Evolutionary conservation across 176 grass and related monocot species (phyloP).

Genomic region (Oryza meyeriana): DNA sequence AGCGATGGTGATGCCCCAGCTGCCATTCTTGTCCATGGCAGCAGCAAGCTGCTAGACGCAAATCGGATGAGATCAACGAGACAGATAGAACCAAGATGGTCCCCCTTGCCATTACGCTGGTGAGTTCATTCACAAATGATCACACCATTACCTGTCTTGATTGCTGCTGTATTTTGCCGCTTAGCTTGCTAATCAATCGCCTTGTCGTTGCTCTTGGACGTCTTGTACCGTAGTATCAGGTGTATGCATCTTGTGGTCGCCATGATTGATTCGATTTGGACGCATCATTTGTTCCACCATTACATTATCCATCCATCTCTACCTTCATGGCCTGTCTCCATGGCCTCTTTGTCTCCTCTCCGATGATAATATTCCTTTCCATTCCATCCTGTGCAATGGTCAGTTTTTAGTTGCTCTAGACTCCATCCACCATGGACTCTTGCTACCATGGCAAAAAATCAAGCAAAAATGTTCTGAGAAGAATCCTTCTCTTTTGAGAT

Average conservation of each 20-base stretch:
- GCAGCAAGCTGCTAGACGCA: background rate
- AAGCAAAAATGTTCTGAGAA: background rate
- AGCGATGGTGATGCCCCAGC: constrained; percentile 9
- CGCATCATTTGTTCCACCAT: background rate
- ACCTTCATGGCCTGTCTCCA: background rate
- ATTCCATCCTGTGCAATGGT: background rate
- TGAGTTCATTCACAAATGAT: background rate
- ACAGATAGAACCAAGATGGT: background rate
- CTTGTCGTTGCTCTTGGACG: background rate
- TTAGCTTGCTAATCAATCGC: background rate
- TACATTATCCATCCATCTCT: background rate
- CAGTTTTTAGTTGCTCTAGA: background rate
- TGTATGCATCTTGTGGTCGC: background rate
- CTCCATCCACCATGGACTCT: background rate
- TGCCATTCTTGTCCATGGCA: background rate
- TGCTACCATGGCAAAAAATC: background rate
- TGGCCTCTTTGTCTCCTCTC: background rate
- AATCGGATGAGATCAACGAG: background rate
- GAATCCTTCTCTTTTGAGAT: background rate
- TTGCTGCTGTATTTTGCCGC: background rate
- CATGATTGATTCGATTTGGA: background rate
- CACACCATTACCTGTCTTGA: background rate
- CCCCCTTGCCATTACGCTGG: background rate
- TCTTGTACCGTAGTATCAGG: background rate
- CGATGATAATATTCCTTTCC: background rate